These are phyloP conservation scores for Leptomonas pyrrhocoris DNA, from an alignment of 208 protist genomes.

Conservation along the genomic window DNA sequence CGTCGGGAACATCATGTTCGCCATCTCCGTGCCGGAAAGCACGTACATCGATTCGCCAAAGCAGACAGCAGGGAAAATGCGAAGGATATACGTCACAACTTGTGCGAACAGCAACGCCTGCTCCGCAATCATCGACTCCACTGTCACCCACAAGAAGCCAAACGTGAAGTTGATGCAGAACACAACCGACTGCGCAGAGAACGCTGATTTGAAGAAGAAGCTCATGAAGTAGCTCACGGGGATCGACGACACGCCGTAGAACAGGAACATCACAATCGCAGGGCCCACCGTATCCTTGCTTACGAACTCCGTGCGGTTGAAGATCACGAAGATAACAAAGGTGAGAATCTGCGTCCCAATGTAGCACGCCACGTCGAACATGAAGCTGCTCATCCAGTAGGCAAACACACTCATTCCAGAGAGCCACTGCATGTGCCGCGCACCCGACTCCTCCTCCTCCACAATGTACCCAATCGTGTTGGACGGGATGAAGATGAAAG, in stretches of 20 bases:
- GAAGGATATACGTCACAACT: conserved; percentile 54
- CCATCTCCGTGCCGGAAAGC: conserved; percentile 56
- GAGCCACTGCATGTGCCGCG: conserved; percentile 85
- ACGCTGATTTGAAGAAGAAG: conserved; percentile 82
- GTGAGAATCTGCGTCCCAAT: conserved; percentile 61
- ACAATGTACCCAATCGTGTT: conserved; percentile 84
- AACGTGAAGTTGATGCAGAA: conserved; percentile 84
- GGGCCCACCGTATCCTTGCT: conserved; percentile 50
- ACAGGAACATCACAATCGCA: conserved; percentile 67
- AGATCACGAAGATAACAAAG: conserved; percentile 73
- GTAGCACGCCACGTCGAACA: conserved; percentile 76
- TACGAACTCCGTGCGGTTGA: conserved; percentile 73
- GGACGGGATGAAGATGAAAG: conserved; percentile 84
- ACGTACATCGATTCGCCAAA: conserved; percentile 82
- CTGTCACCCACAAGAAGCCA: conserved; percentile 82
- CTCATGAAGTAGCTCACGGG: conserved; percentile 75
- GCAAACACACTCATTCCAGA: conserved; percentile 66
- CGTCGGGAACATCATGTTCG: conserved; percentile 49
- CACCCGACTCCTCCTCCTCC: conserved; percentile 71
- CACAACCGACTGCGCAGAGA: conserved; percentile 74
- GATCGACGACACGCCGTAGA: conserved; percentile 75
- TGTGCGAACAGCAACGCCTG: conserved; percentile 51
- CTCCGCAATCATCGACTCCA: conserved; percentile 66
- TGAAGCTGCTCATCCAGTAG: conserved; percentile 83
- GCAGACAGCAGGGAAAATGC: conserved; percentile 69